A percentile compares a stretch with the other conserved stretches of the same genome.
Conservation (phyloP, 23 red algal genomes). For the Chondrus crispus region DNA sequence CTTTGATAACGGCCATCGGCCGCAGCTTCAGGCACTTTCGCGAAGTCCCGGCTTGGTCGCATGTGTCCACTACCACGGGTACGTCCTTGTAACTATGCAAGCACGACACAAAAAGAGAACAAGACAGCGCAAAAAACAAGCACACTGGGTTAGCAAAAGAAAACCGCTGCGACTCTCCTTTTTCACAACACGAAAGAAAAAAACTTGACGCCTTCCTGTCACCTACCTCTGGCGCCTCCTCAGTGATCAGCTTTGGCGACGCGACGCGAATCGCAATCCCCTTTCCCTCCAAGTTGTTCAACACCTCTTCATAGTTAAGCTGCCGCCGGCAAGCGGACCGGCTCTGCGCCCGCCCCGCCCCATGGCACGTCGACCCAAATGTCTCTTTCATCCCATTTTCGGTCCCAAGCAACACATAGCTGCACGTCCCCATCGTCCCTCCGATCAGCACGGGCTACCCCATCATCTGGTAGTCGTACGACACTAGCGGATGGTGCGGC, state of each 20-base stretch:
- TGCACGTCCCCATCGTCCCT: constrained; percentile 95
- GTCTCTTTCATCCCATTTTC: constrained; percentile 84
- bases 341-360: constrained; percentile 83
- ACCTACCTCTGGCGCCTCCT: constrained; percentile 86
- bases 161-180: too few species aligned
- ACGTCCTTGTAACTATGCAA: constrained; percentile 96
- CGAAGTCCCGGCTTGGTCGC: constrained; percentile 81
- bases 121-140: too few species aligned
- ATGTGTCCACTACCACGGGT: constrained; percentile 79
- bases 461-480: constrained; percentile 80
- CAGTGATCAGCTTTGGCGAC: constrained; percentile 83
- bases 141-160: too few species aligned
- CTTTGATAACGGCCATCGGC: constrained; percentile 89
- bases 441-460: constrained; percentile 93
- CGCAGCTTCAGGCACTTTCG: constrained; percentile 83
- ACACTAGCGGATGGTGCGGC: constrained; percentile 87
- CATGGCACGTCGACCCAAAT: constrained; percentile 95
- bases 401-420: constrained; percentile 84
- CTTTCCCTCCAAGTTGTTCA: constrained; percentile 75
- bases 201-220: background rate
- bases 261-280: constrained; percentile 88
- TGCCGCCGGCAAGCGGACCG: constrained; percentile 59
- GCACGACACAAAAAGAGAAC: background rate
- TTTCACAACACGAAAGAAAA: background rate
- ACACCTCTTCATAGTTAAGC: constrained; percentile 81